These are phyloP conservation scores for Petunia secreta DNA, from an alignment of 257 asterid species.

Conservation along the genomic window DNA sequence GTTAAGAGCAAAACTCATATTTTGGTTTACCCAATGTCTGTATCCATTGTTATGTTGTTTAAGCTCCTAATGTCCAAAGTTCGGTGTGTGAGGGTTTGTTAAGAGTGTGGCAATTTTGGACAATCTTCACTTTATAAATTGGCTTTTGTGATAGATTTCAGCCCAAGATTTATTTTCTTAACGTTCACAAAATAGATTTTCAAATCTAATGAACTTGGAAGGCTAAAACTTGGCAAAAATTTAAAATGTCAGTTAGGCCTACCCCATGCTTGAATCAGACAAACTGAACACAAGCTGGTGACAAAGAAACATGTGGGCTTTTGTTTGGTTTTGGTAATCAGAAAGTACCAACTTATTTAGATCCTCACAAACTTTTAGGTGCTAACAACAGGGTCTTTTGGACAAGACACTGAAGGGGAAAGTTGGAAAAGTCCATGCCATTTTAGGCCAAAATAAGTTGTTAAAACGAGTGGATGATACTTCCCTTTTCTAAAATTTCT, in stretches of 20 bases:
- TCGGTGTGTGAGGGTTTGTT: too few relatives aligned
- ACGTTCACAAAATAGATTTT: background rate
- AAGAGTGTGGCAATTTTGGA: too few relatives aligned
- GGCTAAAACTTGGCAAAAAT: background rate
- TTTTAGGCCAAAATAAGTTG: background rate
- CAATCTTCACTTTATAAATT: too few relatives aligned
- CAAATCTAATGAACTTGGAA: background rate
- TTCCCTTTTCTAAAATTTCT: background rate
- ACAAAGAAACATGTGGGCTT: background rate
- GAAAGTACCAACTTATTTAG: background rate
- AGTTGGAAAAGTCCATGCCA: background rate
- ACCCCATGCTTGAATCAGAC: background rate
- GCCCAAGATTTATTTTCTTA: background rate
- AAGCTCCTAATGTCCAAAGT: too few relatives aligned
- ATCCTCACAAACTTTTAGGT: too few relatives aligned
- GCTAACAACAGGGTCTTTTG: background rate
- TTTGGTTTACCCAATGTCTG: too few relatives aligned
- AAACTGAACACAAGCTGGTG: background rate
- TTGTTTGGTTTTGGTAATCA: background rate
- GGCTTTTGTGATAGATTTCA: background rate
- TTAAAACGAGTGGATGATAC: background rate
- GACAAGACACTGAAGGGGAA: background rate
- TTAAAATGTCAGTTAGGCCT: background rate
- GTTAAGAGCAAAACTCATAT: too few relatives aligned
- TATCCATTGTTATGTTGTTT: too few relatives aligned